Evolutionary conservation across 345 rosid genomes (phyloP).

Genomic region (Melastoma malabathricum): DNA sequence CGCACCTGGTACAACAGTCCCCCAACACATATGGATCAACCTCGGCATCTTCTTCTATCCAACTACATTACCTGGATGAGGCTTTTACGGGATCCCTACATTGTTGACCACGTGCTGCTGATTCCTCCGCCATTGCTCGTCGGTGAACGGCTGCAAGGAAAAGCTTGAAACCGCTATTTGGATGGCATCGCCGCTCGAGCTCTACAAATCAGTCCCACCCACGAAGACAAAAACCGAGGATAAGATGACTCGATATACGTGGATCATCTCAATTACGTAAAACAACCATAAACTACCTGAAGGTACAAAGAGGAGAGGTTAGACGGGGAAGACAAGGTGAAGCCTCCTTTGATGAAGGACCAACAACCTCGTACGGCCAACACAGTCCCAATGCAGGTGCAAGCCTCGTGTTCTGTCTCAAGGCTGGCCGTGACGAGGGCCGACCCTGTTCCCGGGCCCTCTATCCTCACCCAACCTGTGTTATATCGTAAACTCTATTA

Average conservation of each 20-base stretch:
- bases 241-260: conserved; percentile 73
- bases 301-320: conserved; percentile 29
- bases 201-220: conserved; percentile 17
- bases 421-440: conserved; percentile 52
- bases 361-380: conserved; percentile 59
- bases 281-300: conserved; percentile 77
- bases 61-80: not conserved
- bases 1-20: conserved; percentile 40
- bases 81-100: conserved; percentile 16
- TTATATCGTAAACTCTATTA: too few species aligned
- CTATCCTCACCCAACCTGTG: conserved; percentile 66
- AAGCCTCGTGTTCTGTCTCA: conserved; percentile 24
- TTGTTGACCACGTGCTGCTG: conserved; percentile 43
- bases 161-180: conserved; percentile 27
- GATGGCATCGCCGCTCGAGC: conserved; percentile 18
- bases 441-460: conserved; percentile 34
- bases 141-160: conserved; percentile 63
- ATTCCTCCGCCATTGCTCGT: conserved; percentile 51
- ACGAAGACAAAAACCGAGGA: conserved; percentile 6
- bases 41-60: not conserved
- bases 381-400: conserved; percentile 55
- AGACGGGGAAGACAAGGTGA: conserved; percentile 40
- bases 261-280: conserved; percentile 84
- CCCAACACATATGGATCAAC: not conserved
- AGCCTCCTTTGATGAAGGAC: conserved; percentile 96